phyloP scores from a whole-genome alignment of 2,329 filamentous ascomycete species.

The Fusarium ramigenum region DNA sequence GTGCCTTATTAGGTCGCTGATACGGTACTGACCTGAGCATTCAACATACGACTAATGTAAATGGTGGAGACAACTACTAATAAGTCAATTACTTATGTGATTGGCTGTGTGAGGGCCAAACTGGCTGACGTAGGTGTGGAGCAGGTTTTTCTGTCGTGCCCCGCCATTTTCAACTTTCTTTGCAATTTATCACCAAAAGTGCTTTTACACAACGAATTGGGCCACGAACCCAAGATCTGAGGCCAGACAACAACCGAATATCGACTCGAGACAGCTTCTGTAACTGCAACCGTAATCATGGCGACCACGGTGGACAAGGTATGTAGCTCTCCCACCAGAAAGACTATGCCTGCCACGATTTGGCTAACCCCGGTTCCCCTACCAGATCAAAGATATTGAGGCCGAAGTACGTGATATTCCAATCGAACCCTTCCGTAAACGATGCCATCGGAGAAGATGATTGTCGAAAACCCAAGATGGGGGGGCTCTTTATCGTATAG shows the following conservation, averaged over 20 bases:
- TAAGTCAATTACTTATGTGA: background rate
- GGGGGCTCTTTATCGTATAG: background rate
- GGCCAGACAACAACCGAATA: conserved; percentile 18
- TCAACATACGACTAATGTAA: background rate
- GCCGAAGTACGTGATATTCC: conserved; percentile 73
- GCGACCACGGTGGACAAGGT: conserved; percentile 98
- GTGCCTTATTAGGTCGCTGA: background rate
- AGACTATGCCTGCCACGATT: conserved; percentile 5
- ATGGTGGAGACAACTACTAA: background rate
- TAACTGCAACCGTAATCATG: conserved; percentile 67
- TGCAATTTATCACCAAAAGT: conserved; percentile 40
- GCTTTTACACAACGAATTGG: conserved; percentile 23
- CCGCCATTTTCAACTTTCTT: conserved; percentile 47
- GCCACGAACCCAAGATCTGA: conserved; percentile 32
- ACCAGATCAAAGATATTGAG: conserved; percentile 95
- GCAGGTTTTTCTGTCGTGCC: conserved; percentile 47
- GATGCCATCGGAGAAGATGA: conserved; percentile 11
- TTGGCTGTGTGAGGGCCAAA: conserved; percentile 13
- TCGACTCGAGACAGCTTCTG: conserved; percentile 19
- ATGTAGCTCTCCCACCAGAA: conserved; percentile 43
- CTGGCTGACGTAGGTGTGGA: conserved; percentile 45
- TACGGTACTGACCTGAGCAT: background rate
- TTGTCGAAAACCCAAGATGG: background rate
- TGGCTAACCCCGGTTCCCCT: conserved; percentile 48
- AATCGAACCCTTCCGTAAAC: conserved; percentile 18